Conservation (phyloP, 75 land plant genomes). For the Picea sitchensis region DNA sequence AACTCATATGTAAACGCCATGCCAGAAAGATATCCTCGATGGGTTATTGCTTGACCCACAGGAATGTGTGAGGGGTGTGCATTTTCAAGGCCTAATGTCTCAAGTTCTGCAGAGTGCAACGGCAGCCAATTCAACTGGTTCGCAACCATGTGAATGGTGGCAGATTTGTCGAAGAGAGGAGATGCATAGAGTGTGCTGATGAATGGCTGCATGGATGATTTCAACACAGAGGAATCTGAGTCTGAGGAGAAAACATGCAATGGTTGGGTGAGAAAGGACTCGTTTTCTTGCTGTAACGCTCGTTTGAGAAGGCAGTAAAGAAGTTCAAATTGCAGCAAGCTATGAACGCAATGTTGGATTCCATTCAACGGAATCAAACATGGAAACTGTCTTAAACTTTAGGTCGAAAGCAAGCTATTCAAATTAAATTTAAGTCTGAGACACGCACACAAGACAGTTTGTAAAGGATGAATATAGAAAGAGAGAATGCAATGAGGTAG, state of each 20-base stretch:
- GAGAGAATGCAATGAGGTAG: too few species aligned
- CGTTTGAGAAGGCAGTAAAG: not conserved
- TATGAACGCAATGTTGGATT: too few species aligned
- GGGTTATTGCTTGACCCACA: slow-evolving; percentile 40
- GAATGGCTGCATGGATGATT: not conserved
- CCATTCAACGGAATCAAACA: too few species aligned
- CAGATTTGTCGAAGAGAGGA: slow-evolving; percentile 1
- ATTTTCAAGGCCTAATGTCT: not conserved
- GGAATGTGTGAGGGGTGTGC: slow-evolving; percentile 45
- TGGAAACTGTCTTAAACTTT: too few species aligned
- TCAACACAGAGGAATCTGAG: not conserved
- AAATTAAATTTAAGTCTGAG: too few species aligned
- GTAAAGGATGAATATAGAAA: too few species aligned
- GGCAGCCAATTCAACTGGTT: not conserved
- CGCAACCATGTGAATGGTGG: not conserved
- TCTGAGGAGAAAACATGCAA: slow-evolving; percentile 1
- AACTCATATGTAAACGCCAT: slow-evolving; percentile 42
- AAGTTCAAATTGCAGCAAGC: too few species aligned
- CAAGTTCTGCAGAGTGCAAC: not conserved
- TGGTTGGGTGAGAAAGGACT: slow-evolving; percentile 1
- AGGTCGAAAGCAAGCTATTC: too few species aligned
- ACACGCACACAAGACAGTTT: too few species aligned
- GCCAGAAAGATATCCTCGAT: slow-evolving; percentile 38
- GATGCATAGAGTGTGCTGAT: not conserved
- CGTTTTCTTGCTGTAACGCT: not conserved